Conservation (phyloP, 2,329 filamentous ascomycete species). For the Aspergillus udagawae region DNA sequence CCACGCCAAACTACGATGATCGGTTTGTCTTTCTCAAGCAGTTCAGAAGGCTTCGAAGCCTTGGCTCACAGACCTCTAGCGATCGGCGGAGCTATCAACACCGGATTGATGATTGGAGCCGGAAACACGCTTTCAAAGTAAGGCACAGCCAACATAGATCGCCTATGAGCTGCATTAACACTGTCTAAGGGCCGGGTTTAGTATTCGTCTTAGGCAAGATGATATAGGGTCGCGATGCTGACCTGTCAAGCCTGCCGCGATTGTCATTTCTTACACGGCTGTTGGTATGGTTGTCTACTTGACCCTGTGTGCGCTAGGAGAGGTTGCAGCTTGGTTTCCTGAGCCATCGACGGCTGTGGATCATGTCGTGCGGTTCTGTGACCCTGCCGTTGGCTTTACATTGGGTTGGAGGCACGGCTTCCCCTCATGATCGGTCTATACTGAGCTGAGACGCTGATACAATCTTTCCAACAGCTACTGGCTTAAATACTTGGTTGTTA, state of each 20-base stretch:
- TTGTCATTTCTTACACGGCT: constrained; percentile 35
- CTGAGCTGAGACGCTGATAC: constrained; percentile 4
- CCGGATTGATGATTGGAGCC: constrained; percentile 28
- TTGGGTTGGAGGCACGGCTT: constrained; percentile 61
- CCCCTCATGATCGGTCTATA: background rate
- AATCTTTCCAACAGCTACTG: constrained; percentile 41
- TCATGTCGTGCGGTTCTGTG: constrained; percentile 72
- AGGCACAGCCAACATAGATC: background rate
- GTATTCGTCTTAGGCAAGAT: background rate
- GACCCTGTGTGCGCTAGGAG: constrained; percentile 72
- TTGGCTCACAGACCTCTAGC: constrained; percentile 15
- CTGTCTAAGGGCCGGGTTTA: constrained; percentile 25
- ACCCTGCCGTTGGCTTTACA: constrained; percentile 74
- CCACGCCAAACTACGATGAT: constrained; percentile 9
- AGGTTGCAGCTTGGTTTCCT: constrained; percentile 78
- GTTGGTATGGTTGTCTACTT: constrained; percentile 60
- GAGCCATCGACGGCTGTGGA: constrained; percentile 72
- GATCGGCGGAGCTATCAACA: constrained; percentile 29
- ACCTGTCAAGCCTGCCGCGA: constrained; percentile 27
- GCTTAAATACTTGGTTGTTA: constrained; percentile 78
- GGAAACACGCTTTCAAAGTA: constrained; percentile 27
- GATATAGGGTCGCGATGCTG: background rate
- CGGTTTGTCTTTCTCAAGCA: constrained; percentile 6
- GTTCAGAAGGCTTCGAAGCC: background rate
- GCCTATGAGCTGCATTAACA: constrained; percentile 1